A percentile compares a stretch with the other conserved stretches of the same genome.
These are phyloP conservation scores for Leptodontidium sp. DNA, from an alignment of 2,329 filamentous ascomycete genomes.

Conservation along the genomic window DNA sequence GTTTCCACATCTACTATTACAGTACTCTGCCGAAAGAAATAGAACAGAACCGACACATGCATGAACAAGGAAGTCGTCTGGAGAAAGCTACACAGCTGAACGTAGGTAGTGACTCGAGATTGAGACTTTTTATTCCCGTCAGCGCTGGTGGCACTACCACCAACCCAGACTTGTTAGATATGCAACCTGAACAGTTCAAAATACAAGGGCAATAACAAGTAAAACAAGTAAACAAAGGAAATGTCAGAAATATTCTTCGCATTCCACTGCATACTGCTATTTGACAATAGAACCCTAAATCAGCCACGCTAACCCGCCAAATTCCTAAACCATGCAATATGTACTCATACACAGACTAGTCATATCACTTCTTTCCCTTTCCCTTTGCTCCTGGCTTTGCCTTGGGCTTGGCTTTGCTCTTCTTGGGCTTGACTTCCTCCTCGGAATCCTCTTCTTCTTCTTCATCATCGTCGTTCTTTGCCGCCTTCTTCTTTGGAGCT, in stretches of 20 bases:
- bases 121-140: no score
- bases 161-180: background rate
- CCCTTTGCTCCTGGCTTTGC: slow-evolving; percentile 39
- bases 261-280: slow-evolving; percentile 8
- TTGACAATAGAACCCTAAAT: slow-evolving; percentile 9
- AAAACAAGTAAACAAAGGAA: background rate
- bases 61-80: no score
- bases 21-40: no score
- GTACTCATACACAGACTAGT: background rate
- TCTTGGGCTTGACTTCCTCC: slow-evolving; percentile 42
- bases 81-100: no score
- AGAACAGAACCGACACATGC: no score
- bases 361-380: slow-evolving; percentile 41
- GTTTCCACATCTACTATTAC: no score
- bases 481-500: slow-evolving; percentile 47
- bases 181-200: background rate
- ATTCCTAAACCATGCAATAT: background rate
- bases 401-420: slow-evolving; percentile 35
- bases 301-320: background rate
- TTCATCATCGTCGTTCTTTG: slow-evolving; percentile 38
- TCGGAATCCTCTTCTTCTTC: slow-evolving; percentile 39
- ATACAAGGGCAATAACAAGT: background rate
- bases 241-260: background rate
- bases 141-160: background rate
- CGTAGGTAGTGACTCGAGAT: background rate